Evolutionary conservation across 208 protist genomes (phyloP), one percentile per base, ranked within the genome.

Genomic region (Acanthamoeba healyi): DNA sequence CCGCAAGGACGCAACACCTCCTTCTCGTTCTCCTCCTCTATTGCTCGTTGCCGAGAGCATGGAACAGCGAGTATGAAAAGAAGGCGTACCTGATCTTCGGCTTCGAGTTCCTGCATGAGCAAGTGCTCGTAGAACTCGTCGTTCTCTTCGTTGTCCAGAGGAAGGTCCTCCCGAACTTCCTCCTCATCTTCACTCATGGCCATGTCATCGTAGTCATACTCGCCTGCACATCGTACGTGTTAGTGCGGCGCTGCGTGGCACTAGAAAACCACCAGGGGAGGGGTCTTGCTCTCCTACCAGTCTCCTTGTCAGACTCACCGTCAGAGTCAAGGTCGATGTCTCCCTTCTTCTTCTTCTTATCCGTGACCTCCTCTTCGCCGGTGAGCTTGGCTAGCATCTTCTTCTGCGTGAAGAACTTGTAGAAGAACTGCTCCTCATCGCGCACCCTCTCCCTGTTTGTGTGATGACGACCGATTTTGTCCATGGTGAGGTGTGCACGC

Each of bases 341-440:
- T 10, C 14, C 9, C 34, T 24, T 24, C 63, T 58, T 49, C n/a
- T 44, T 81, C 36, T 93, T 74, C 42, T 93, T 74, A 9, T 93
- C 22, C 22, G 29, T 77, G 32, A 26, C 34, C 40, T 74, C 32
- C 38, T 93, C 34, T 3, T 58, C 29, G 19, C 44, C 42, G 42
- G 3, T 93, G 44, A 54, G 63, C 26, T 56, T 44, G 38, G n/a
- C 26, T 34, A 65, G 29, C 88, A 63, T 49, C 88, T 93, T 44
- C 88, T 93, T 72, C 49, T 79, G 63, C 56, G 49, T 36, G 88
- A 93, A 93, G 82, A 67, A 94, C 63, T 61, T 92, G 65, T 42
- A 70, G 81, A 94, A 94, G 93, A 94, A 94, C 34, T 49, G 63
- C 77, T 94, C 93, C 24, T 94, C 81, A 26, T 72, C 44, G 14